Conservation (phyloP, 2,329 filamentous ascomycete species). For the Cladosporium sp. region DNA sequence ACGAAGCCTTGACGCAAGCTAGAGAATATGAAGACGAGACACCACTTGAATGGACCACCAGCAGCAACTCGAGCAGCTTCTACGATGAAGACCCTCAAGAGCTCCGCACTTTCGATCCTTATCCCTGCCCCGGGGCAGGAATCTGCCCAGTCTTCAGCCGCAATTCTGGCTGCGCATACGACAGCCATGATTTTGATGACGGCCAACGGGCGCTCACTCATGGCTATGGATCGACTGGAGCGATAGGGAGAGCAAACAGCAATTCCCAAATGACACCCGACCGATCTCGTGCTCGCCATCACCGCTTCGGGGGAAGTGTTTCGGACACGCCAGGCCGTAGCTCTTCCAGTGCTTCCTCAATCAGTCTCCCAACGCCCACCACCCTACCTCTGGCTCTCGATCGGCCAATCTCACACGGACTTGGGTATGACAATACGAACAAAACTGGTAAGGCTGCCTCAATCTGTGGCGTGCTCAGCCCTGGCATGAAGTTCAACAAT, state of each 20-base stretch:
- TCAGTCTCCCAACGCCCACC: conserved; percentile 27
- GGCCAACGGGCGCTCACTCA: conserved; percentile 26
- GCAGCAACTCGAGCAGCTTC: conserved; percentile 15
- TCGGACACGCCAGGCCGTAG: conserved; percentile 23
- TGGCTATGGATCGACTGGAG: conserved; percentile 15
- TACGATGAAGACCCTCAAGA: conserved; percentile 17
- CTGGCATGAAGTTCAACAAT: conserved; percentile 13
- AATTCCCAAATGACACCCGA: background rate
- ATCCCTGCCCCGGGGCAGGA: conserved; percentile 25
- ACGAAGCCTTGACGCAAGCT: conserved; percentile 26
- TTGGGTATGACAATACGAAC: conserved; percentile 15
- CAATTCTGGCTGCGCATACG: conserved; percentile 27
- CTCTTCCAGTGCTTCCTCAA: conserved; percentile 28
- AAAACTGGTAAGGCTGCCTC: conserved; percentile 19
- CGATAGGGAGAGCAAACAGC: background rate
- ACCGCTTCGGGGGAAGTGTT: conserved; percentile 15
- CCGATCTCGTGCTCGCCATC: conserved; percentile 13
- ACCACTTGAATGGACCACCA: conserved; percentile 25
- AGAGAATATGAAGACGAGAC: conserved; percentile 21
- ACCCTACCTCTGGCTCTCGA: conserved; percentile 18
- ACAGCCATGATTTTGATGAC: conserved; percentile 25
- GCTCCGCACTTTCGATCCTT: conserved; percentile 16
- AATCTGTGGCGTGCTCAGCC: conserved; percentile 14
- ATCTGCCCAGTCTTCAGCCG: conserved; percentile 25
- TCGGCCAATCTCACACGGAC: conserved; percentile 14